Base-by-base conservation (phyloP, 371 early-diverging fungal genomes). In the Mucor plumbeus region DNA sequence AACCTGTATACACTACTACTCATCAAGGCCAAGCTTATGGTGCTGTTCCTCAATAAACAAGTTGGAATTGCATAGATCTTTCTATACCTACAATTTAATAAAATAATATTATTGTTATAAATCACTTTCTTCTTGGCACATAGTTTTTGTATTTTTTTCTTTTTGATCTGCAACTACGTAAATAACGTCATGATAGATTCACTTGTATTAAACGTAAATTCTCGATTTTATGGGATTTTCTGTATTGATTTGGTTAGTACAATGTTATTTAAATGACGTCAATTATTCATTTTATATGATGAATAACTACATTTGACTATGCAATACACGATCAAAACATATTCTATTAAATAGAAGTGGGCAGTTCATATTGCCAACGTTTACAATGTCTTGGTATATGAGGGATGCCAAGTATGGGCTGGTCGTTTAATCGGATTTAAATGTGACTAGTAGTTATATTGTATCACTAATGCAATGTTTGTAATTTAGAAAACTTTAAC, bases 11-110 rank as follows among this genome's bases (percentile, higher is more conserved):
- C 10, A 26, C 15, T 31, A 33, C 31, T n/a, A 33, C 21, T 6
- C 8, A 38, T 7, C 50, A 50, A 39, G 50, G 53, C n/a, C 62
- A 62, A 38, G 21, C 62, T 1, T 62, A 62, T 19, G 62, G 62
- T 21, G 38, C 62, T 14, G 62, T 62, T 33, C 54, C 54, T 26
- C 54, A 33, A 54, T 33, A 26, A 54, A 26, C 54, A 54, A 15
- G 5, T 26, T 54, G 26, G 47, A 44, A 47, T 19, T 47, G 19
- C 9, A 26, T 14, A 54, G 11, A 54, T 26, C 54, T 33, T 54
- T 5, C 26, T 26, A 26, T 33, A 54, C 54, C 9, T 54, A 54
- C 9, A 11, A 54, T 7, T 31, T 26, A 54, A 33, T 54, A 54
- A 54, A 54, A 19, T 5, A 26, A 54, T 4, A 11, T 54, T 54